These are phyloP conservation scores for Atalantia buxifolia DNA, from an alignment of 345 rosid species.

Conservation along the genomic window DNA sequence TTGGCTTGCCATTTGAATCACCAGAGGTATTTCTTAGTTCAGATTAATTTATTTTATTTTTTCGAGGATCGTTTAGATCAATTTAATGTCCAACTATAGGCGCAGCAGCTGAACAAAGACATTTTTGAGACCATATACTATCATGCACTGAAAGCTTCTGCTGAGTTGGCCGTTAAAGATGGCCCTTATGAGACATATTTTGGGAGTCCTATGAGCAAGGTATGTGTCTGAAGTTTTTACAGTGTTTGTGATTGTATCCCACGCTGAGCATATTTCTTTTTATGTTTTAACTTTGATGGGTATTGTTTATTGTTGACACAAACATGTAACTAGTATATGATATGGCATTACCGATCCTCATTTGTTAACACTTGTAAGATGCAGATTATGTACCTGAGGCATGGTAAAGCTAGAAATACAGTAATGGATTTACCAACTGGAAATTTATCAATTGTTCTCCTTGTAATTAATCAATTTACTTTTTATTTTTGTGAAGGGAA, in stretches of 20 bases:
- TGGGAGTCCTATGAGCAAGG: conserved; percentile 91
- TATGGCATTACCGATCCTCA: not conserved
- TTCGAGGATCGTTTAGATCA: conserved; percentile 3
- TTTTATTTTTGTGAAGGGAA: conserved; percentile 41
- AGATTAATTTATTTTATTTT: not conserved
- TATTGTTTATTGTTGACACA: not conserved
- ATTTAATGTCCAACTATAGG: conserved; percentile 36
- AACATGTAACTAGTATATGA: not conserved
- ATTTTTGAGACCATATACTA: conserved; percentile 87
- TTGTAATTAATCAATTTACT: too few species aligned
- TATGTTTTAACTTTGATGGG: not conserved
- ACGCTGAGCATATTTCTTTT: not conserved
- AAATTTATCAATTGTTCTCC: not conserved
- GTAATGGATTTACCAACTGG: not conserved
- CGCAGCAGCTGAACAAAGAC: conserved; percentile 75
- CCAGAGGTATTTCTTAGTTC: conserved; percentile 47
- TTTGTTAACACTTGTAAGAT: not conserved
- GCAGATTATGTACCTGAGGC: not conserved
- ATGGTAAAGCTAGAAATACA: not conserved
- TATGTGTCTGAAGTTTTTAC: conserved; percentile 16
- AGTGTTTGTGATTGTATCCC: not conserved
- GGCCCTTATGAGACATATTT: conserved; percentile 69
- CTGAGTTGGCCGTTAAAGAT: conserved; percentile 55
- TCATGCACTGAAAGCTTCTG: conserved; percentile 70
- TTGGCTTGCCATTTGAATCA: conserved; percentile 84